Percentiles rank a stretch among this genome's conserved stretches.
Evolutionary conservation across 352 stramenopile species (phyloP).

Genomic region (Phytophthora tentaculata): DNA sequence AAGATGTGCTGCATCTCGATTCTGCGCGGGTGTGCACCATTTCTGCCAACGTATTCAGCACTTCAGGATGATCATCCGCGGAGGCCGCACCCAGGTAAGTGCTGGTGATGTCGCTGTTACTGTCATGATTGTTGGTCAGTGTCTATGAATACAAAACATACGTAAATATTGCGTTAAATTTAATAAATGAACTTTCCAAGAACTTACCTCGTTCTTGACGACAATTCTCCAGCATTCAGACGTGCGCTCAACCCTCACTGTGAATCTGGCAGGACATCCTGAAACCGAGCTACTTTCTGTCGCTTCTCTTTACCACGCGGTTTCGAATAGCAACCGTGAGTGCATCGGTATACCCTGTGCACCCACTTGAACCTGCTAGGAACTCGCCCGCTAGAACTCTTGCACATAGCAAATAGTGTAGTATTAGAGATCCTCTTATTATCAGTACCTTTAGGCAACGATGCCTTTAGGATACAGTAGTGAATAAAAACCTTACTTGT

Average conservation of each 20-base stretch:
- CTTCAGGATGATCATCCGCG: too few relatives aligned
- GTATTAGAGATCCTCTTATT: too few relatives aligned
- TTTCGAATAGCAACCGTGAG: neutral
- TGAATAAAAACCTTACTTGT: neutral
- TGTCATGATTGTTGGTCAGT: neutral
- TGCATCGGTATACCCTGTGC: neutral
- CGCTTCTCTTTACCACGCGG: neutral
- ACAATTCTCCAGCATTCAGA: neutral
- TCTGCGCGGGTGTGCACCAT: too few relatives aligned
- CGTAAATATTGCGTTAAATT: neutral
- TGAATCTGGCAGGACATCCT: neutral
- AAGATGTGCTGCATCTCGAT: too few relatives aligned
- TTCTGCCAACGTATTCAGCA: too few relatives aligned
- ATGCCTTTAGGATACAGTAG: too few relatives aligned
- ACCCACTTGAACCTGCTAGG: neutral
- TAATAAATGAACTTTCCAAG: neutral
- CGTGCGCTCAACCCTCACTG: neutral
- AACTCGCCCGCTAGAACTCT: neutral
- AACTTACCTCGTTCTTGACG: neutral
- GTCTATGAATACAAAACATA: neutral
- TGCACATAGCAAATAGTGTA: neutral
- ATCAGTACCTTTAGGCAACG: neutral
- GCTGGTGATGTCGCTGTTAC: neutral
- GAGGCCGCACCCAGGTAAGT: too few relatives aligned
- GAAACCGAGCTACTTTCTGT: neutral